Conservation (phyloP, 441 rosid genomes). For the Daphne laureola region DNA sequence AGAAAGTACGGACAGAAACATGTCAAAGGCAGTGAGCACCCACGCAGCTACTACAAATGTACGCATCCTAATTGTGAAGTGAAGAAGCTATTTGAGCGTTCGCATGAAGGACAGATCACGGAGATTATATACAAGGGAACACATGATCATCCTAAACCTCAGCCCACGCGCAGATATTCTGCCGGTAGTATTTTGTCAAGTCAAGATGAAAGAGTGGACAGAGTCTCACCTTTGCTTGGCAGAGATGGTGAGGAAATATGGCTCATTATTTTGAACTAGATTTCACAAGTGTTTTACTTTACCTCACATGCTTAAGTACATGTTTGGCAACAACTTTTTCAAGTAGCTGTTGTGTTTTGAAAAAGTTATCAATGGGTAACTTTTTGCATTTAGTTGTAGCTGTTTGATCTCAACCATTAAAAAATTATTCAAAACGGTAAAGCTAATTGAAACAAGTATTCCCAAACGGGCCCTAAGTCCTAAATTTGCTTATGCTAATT, state of each 20-base stretch:
- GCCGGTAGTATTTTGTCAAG: slow-evolving; percentile 45
- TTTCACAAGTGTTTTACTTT: background rate
- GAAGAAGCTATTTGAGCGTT: slow-evolving; percentile 88
- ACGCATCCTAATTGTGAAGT: slow-evolving; percentile 97
- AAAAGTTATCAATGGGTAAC: no score
- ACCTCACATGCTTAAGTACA: background rate
- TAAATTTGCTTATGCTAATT: no score
- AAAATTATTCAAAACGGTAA: no score
- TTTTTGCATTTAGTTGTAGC: no score
- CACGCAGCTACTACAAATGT: slow-evolving; percentile 96
- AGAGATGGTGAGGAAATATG: slow-evolving; percentile 50
- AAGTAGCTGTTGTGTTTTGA: no score
- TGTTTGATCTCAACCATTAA: no score
- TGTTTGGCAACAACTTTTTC: no score
- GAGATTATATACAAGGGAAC: slow-evolving; percentile 92
- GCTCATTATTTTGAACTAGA: background rate
- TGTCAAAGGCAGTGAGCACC: slow-evolving; percentile 94
- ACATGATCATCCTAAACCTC: slow-evolving; percentile 97
- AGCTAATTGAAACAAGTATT: no score
- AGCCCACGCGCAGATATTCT: slow-evolving; percentile 64
- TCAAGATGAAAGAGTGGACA: slow-evolving; percentile 71
- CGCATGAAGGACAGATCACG: slow-evolving; percentile 81
- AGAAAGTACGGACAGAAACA: slow-evolving; percentile 96
- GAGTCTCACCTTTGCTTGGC: slow-evolving; percentile 31
- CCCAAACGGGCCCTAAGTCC: no score